Evolutionary conservation across 1,284 basidiomycete species (phyloP).

Genomic region (Boletus sp.): DNA sequence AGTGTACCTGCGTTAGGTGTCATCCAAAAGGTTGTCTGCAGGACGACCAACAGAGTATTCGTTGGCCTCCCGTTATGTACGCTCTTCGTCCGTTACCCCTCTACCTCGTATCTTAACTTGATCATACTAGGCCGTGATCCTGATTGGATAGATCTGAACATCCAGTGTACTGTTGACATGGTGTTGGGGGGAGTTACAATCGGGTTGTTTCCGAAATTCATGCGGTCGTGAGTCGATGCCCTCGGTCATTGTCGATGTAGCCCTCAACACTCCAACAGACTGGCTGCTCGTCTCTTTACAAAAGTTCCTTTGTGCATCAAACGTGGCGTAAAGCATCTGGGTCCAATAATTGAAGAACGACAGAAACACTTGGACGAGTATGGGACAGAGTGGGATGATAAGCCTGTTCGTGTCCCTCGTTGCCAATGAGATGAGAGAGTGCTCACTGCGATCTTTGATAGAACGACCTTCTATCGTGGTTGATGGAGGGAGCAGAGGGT

Average conservation of each 20-base stretch:
- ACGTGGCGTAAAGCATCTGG: constrained; percentile 27
- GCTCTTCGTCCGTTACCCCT: no score
- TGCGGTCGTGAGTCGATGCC: no score
- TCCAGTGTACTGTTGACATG: constrained; percentile 32
- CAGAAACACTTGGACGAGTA: constrained; percentile 29
- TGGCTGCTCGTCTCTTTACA: constrained; percentile 1
- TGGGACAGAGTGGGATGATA: constrained; percentile 18
- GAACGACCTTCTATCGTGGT: constrained; percentile 44
- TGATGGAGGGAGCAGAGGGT: constrained; percentile 38
- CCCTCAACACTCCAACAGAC: not conserved
- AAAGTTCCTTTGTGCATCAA: not conserved
- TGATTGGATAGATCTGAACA: constrained; percentile 38
- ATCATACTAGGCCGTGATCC: no score
- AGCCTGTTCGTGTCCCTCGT: not conserved
- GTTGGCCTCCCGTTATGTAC: no score
- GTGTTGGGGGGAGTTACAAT: constrained; percentile 27
- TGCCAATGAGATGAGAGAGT: no score
- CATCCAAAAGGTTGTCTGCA: constrained; percentile 28
- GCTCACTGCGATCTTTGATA: constrained; percentile 7
- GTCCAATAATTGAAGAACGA: constrained; percentile 39
- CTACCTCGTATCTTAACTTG: no score
- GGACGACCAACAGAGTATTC: constrained; percentile 37
- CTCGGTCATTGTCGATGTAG: not conserved
- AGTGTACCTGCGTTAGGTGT: constrained; percentile 16
- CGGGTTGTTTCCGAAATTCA: constrained; percentile 35